Evolutionary conservation across 1,284 basidiomycete species (phyloP), one percentile per base, ranked within the genome.

Genomic region (Trichosporon sp.): DNA sequence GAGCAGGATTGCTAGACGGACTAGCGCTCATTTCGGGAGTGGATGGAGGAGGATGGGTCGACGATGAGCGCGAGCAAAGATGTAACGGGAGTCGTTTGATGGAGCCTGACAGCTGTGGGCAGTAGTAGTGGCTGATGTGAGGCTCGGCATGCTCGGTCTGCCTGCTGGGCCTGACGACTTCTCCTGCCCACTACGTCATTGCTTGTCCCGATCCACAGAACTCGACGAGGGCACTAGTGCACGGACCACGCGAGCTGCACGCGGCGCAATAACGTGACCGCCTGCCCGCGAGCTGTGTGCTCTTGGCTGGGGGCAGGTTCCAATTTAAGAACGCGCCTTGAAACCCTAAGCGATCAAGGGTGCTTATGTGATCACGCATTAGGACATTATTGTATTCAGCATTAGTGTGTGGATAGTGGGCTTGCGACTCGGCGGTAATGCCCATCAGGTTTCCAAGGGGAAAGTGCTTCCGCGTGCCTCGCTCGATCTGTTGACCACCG

Each of bases 291-390:
- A 9, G 21, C 25, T 27, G 51, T 25, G 51, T 27, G 25, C 51
- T 56, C 51, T 56, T 56, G 51, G 51, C 51, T 56, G 23, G 25
- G 51, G 51, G 51, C 23, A 27, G 51, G 51, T 25, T 25, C 51
- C 51, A 56, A 56, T 56, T 56, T 56, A 56, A 56, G 51, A 56
- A 56, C 51, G 51, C 51, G 51, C 47, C 47, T 53, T 11, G 12
- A 15, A 15, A 27, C 51, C 51, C 51, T 56, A 27, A 27, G 21
- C n/a, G 21, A 53, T 27, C 25, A 53, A 23, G 47, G 38, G 38
- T n/a, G 38, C 38, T 42, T 42, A 42, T 42, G 38, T 42, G 38
- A 42, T 42, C 38, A n/a, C 38, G 38, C 38, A 42, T 42, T 42
- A 42, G 38, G n/a, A n/a, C 5, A 9, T 6, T n/a, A 5, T n/a